Conservation (phyloP, 306 rosid genomes). For the Gastrolobium villosum region DNA sequence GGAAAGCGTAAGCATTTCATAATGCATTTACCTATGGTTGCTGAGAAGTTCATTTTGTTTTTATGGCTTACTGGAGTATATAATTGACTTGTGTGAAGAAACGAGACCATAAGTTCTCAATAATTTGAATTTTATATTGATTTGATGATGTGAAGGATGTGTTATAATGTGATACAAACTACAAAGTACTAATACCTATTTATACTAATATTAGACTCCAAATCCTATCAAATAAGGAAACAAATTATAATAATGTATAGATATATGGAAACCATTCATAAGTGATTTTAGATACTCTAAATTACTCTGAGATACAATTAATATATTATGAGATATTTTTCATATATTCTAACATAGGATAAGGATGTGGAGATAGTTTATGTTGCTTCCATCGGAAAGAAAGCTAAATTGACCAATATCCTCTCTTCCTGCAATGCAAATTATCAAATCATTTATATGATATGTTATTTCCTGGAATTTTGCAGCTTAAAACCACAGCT, state of each 20-base stretch:
- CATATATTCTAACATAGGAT: conserved; percentile 37
- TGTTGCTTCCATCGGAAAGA: conserved; percentile 53
- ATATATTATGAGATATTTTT: no score
- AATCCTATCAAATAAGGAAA: no score
- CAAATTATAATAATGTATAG: no score
- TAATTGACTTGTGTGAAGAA: conserved; percentile 25
- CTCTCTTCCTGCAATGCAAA: background rate
- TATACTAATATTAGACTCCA: no score
- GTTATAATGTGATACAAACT: no score
- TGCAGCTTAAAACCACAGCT: conserved; percentile 67
- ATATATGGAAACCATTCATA: no score
- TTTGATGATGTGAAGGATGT: no score
- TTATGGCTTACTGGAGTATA: background rate
- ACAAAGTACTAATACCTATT: no score
- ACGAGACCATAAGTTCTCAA: no score
- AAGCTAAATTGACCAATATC: conserved; percentile 46
- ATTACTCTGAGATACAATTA: no score
- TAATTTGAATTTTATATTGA: no score
- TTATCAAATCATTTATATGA: background rate
- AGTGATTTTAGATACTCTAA: no score
- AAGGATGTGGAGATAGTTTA: conserved; percentile 66
- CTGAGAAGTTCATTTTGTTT: conserved; percentile 12
- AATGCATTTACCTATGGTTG: conserved; percentile 6
- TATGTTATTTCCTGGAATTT: conserved; percentile 25
- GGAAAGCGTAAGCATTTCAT: conserved; percentile 50